Evolutionary conservation across 306 rosid genomes (phyloP).

Genomic region (Luffa acutangula): DNA sequence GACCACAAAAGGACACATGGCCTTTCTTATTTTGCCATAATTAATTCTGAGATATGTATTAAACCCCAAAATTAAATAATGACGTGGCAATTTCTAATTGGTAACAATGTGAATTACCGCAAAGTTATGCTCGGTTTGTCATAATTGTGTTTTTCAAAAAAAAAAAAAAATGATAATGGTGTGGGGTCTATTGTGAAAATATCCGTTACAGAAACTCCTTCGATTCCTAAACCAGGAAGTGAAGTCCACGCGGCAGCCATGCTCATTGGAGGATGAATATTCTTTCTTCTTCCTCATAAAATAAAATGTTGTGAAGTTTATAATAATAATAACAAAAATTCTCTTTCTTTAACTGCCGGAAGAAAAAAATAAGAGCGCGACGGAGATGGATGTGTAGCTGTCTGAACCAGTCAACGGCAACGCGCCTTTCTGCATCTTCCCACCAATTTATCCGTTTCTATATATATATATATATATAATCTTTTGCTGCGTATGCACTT

Average conservation of each 20-base stretch:
- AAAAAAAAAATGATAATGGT: too few relatives aligned
- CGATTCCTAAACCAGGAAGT: background rate
- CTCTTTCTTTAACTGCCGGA: background rate
- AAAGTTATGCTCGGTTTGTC: too few relatives aligned
- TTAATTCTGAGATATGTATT: too few relatives aligned
- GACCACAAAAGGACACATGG: too few relatives aligned
- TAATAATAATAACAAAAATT: background rate
- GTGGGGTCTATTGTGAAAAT: too few relatives aligned
- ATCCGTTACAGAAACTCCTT: too few relatives aligned
- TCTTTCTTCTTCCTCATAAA: background rate
- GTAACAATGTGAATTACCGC: too few relatives aligned
- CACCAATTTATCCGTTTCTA: background rate
- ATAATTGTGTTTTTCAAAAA: too few relatives aligned
- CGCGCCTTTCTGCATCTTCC: background rate
- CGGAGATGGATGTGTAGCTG: background rate
- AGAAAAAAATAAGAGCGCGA: background rate
- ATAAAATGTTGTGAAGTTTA: background rate
- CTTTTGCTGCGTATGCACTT: background rate
- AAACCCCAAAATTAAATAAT: too few relatives aligned
- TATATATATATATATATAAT: background rate
- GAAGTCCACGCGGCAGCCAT: background rate
- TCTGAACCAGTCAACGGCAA: constrained; percentile 1
- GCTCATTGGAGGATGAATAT: background rate
- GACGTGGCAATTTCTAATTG: too few relatives aligned
- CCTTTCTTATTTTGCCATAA: too few relatives aligned